Base-by-base conservation (phyloP, 1,284 basidiomycete genomes). In the Mycosarcoma maydis region DNA sequence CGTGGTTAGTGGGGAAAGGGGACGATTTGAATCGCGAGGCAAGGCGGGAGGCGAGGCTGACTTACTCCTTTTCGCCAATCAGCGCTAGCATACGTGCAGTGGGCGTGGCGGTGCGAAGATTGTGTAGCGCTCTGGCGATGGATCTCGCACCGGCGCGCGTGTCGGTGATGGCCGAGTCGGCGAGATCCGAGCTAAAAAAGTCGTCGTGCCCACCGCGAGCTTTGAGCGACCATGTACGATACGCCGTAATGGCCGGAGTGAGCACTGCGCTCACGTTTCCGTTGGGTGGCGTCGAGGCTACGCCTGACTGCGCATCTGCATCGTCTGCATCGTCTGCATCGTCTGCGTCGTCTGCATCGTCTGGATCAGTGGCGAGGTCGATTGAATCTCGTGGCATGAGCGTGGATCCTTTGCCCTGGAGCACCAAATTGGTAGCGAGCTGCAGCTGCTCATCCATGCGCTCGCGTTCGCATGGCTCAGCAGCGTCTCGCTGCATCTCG, bases 131-230 rank as follows among this genome's bases (percentile, higher is more conserved):
- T 14, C 49, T 34, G 8, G 39, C 59, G 22, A 61, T 47, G 17
- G 51, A 45, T 6, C 55, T 29, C 11, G 50, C 19, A 19, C 47
- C 61, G 24, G 56, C 49, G 2, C 38, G 13, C 22, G 17, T 51
- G 14, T 39, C 14, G 16, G 49, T 56, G 45, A 78, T 68, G 20
- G 38, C 20, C 2, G 47, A 39, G 24, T 75, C 58, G 13, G 26
- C 22, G 30, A 79, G 58, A 24, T 73, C 62, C n/a, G 57, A 59
- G 43, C 68, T 72, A 57, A 80, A 80, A 19, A 73, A 76, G 52
- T 80, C 78, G 43, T 80, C 78, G 52, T 79, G 67, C 6, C 74
- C 77, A 10, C 71, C 55, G 4, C 43, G 39, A 10, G 56, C 72
- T 47, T 68, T 61, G 13, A 80, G 60, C n/a, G 72, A 73, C 47